Base-by-base conservation (phyloP, 2,329 filamentous ascomycete genomes). In the Madurella mycetomatis region DNA sequence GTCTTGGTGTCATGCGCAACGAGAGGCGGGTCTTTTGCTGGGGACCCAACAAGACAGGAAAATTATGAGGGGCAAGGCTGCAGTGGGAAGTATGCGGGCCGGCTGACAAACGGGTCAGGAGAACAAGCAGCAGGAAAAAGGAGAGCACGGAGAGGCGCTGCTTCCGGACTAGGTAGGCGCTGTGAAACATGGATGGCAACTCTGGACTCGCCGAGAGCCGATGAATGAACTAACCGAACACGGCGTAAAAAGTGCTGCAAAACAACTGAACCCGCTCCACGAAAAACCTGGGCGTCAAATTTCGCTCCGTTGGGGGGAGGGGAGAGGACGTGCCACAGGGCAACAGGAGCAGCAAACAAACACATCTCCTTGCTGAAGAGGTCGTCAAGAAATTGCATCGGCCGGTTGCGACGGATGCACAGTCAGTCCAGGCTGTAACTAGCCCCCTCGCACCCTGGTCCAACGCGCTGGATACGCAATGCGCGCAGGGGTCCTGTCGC, bases 401-500 rank as follows among this genome's bases (percentile, higher is more conserved):
- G 34, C 34, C 13, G 34, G 34, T 37, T 37, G 34, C 34, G 34
- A 34, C 31, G 45, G 31, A 47, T 34, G 19, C 12, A 18, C 53
- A 43, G 19, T 44, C 52, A 55, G 41, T 52, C 56, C 49, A 55
- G 55, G 55, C 56, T 51, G 41, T 32, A 41, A 41, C 44, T 40
- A 31, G n/a, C 46, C 45, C 51, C 49, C 40, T 51, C 41, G 11
- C 19, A 55, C 48, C 60, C 53, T 45, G 45, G 56, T 51, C 47
- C 40, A 48, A 51, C 51, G 48, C 55, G 50, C 50, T 54, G 45
- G 48, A 54, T 46, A 53, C 42, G 52, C 46, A 56, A 47, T 60
- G 59, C 51, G 45, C 47, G 19, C 52, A 42, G 45, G 61, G 60
- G 55, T 49, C 34, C 37, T 56, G n/a, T 55, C 50, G 54, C 47